Evolutionary conservation across 192 early-diverging fungal genomes (phyloP).

Genomic region (Linnemannia zychae): DNA sequence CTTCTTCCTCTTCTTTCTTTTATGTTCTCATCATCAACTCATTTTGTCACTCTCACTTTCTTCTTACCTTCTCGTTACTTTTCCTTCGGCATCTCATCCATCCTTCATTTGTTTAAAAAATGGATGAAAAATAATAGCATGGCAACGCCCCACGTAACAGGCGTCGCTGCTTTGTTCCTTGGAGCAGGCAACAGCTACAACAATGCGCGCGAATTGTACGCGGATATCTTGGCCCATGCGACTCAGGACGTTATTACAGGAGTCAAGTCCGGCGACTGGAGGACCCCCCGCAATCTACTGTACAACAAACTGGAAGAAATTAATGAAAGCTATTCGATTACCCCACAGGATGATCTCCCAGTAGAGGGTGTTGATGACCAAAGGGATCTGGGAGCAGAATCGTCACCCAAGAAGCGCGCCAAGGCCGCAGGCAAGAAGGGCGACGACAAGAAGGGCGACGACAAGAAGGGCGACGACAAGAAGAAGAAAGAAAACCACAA

Average conservation of each 20-base stretch:
- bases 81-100: background rate
- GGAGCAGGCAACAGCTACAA: slow-evolving; percentile 29
- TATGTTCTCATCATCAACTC: no score
- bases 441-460: background rate
- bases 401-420: background rate
- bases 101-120: no score
- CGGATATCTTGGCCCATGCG: slow-evolving; percentile 18
- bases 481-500: background rate
- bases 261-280: background rate
- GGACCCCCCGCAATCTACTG: slow-evolving; percentile 22
- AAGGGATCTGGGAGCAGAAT: background rate
- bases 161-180: slow-evolving; percentile 60
- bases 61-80: background rate
- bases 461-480: background rate
- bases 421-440: background rate
- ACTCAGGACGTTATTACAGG: slow-evolving; percentile 22
- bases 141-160: slow-evolving; percentile 64
- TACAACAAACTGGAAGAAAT: slow-evolving; percentile 49
- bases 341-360: background rate
- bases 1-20: background rate
- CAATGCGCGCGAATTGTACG: slow-evolving; percentile 48
- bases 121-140: slow-evolving; percentile 56
- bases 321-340: background rate
- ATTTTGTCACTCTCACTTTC: no score
- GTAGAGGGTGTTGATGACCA: background rate